phyloP scores from a whole-genome alignment of 1,284 basidiomycete species.

The Trichosporon inkin region DNA sequence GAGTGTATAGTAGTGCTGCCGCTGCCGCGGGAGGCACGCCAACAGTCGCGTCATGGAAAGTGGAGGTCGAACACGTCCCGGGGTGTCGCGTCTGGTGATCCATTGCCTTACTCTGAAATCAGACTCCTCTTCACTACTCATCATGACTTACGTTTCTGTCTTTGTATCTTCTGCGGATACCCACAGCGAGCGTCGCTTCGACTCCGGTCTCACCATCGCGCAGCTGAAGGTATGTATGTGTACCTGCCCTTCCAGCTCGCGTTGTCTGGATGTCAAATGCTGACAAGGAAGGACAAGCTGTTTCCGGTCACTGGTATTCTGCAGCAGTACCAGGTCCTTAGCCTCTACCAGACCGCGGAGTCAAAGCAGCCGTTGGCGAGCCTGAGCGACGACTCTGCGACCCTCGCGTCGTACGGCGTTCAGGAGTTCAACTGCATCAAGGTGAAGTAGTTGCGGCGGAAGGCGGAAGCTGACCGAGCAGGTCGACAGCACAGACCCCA shows the following conservation, averaged over 20 bases:
- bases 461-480: constrained; percentile 36
- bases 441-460: constrained; percentile 52
- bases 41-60: constrained; percentile 4
- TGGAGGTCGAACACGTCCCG: constrained; percentile 5
- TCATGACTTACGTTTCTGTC: constrained; percentile 54
- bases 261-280: not conserved
- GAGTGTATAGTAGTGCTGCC: too few relatives aligned
- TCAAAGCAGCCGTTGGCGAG: constrained; percentile 53
- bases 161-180: constrained; percentile 82
- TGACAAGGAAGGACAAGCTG: constrained; percentile 63
- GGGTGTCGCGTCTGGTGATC: not conserved
- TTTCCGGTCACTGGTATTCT: constrained; percentile 89
- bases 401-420: constrained; percentile 69
- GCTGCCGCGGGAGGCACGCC: not conserved
- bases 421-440: constrained; percentile 57
- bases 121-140: not conserved
- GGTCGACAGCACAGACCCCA: constrained; percentile 75
- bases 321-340: constrained; percentile 63
- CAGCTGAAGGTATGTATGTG: constrained; percentile 68
- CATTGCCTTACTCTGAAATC: not conserved
- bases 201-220: constrained; percentile 65
- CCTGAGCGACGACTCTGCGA: constrained; percentile 63
- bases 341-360: constrained; percentile 61
- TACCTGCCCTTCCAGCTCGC: constrained; percentile 9
- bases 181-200: constrained; percentile 75